phyloP scores from a whole-genome alignment of 495 filamentous ascomycete species.

The Rhizodiscina lignyota region DNA sequence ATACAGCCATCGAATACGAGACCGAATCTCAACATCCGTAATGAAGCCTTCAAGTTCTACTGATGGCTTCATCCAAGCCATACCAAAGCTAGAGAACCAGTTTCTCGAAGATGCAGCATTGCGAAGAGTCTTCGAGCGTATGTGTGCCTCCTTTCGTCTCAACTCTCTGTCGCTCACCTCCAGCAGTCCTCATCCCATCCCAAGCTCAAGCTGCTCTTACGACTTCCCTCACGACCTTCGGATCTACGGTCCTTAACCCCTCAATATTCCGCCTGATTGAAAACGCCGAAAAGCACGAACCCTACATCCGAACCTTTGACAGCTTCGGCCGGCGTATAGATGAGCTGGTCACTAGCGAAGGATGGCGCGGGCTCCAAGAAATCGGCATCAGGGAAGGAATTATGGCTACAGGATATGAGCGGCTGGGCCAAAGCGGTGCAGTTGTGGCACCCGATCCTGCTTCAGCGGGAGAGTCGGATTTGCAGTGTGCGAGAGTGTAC shows the following conservation, averaged over 20 bases:
- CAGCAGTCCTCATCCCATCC: conserved; percentile 3
- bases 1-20: too few relatives aligned
- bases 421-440: conserved; percentile 1
- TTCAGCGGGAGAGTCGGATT: too few relatives aligned
- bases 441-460: too few relatives aligned
- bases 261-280: conserved; percentile 32
- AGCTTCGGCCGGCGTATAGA: conserved; percentile 32
- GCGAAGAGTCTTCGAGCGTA: conserved; percentile 2
- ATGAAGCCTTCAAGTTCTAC: conserved; percentile 9
- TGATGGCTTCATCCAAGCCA: conserved; percentile 13
- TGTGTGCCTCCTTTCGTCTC: background rate
- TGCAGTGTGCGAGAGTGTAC: conserved; percentile 30
- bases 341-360: conserved; percentile 35
- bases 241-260: conserved; percentile 9
- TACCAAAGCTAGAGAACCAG: conserved; percentile 8
- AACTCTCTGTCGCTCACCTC: background rate
- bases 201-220: background rate
- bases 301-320: conserved; percentile 32
- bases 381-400: conserved; percentile 36
- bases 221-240: conserved; percentile 7
- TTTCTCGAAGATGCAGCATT: conserved; percentile 7
- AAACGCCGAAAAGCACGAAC: conserved; percentile 42
- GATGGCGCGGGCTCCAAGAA: conserved; percentile 38
- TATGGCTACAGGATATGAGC: conserved; percentile 38
- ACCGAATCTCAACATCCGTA: too few relatives aligned